Conservation (phyloP, 805 yeast species). For the Ogataea neopini region DNA sequence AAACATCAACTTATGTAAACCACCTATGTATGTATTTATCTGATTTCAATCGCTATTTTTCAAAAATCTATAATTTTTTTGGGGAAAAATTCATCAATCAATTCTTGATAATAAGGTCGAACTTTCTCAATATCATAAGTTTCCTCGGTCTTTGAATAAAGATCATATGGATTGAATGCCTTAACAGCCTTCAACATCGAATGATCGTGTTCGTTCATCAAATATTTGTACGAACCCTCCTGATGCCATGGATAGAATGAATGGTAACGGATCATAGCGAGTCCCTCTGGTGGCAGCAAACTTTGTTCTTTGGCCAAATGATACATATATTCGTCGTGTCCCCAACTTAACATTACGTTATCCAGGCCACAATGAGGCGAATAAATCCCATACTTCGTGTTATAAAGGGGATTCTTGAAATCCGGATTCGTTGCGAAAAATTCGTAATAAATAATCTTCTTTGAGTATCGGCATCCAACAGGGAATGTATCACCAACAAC, state of each 20-base stretch:
- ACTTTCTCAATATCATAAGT: slow-evolving; percentile 49
- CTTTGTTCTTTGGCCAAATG: slow-evolving; percentile 68
- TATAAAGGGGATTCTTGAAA: slow-evolving; percentile 60
- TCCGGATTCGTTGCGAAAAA: slow-evolving; percentile 64
- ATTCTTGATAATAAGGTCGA: slow-evolving; percentile 58
- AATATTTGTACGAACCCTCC: slow-evolving; percentile 62
- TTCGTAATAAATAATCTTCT: slow-evolving; percentile 59
- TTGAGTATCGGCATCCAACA: slow-evolving; percentile 66
- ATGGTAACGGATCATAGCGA: slow-evolving; percentile 75
- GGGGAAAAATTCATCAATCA: slow-evolving; percentile 71
- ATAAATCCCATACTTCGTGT: slow-evolving; percentile 66
- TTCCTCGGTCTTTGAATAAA: slow-evolving; percentile 61
- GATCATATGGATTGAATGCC: slow-evolving; percentile 67
- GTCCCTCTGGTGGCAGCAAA: slow-evolving; percentile 60
- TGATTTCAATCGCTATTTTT: background rate
- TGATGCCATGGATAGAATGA: slow-evolving; percentile 79
- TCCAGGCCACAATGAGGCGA: slow-evolving; percentile 65
- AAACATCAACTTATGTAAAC: too few species aligned
- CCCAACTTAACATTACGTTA: slow-evolving; percentile 74
- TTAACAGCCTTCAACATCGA: slow-evolving; percentile 63
- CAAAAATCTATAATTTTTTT: slow-evolving; percentile 54
- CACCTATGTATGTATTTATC: background rate
- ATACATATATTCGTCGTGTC: slow-evolving; percentile 79
- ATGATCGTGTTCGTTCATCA: slow-evolving; percentile 64
- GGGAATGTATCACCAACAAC: slow-evolving; percentile 81